phyloP scores from a whole-genome alignment of 148 eudicot species.

The Nepenthes gracilis region DNA sequence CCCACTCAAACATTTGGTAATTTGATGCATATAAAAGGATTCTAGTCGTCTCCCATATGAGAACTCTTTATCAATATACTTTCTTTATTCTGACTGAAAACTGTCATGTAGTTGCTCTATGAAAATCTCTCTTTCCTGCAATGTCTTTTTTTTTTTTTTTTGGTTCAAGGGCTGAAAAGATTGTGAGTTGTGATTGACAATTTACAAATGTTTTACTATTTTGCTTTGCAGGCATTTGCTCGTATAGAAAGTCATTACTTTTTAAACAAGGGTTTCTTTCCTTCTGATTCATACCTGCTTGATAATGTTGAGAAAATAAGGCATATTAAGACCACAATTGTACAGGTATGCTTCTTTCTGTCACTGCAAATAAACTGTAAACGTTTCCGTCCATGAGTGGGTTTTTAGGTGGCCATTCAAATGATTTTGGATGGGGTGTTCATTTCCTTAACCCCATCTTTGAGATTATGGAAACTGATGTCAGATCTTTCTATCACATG shows the following conservation, averaged over 20 bases:
- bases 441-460: too few relatives aligned
- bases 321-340: conserved; percentile 75
- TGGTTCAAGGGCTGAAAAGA: neutral
- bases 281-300: conserved; percentile 72
- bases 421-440: too few relatives aligned
- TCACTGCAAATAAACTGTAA: neutral
- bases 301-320: conserved; percentile 87
- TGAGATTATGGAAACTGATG: too few relatives aligned
- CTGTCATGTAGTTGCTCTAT: neutral
- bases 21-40: too few relatives aligned
- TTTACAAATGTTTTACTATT: neutral
- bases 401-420: too few relatives aligned
- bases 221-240: conserved; percentile 71
- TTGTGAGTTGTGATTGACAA: neutral
- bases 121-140: neutral
- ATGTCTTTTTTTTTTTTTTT: neutral
- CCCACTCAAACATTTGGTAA: too few relatives aligned
- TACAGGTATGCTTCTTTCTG: conserved; percentile 47
- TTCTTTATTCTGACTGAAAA: too few relatives aligned
- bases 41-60: too few relatives aligned
- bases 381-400: too few relatives aligned
- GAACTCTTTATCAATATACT: too few relatives aligned
- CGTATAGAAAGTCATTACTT: conserved; percentile 96
- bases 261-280: conserved; percentile 72
- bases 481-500: too few relatives aligned